Evolutionary conservation across 2,329 filamentous ascomycete species (phyloP).

Genomic region (Fusarium goolgardi): DNA sequence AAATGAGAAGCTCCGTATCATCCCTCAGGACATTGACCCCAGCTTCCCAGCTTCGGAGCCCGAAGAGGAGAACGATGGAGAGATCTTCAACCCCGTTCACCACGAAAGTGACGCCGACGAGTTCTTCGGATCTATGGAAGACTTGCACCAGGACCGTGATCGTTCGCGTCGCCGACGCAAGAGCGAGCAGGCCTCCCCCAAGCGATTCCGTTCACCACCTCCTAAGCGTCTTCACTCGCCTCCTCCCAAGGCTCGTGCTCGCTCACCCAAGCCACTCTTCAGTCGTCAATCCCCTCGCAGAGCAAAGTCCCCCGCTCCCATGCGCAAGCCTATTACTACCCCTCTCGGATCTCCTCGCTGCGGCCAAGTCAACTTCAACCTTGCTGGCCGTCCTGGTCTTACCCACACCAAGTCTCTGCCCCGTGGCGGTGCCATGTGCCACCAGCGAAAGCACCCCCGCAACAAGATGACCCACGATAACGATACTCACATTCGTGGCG

Average conservation of each 20-base stretch:
- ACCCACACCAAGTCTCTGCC: constrained; percentile 89
- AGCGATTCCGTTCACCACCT: constrained; percentile 59
- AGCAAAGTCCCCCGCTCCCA: constrained; percentile 77
- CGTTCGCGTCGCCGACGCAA: constrained; percentile 61
- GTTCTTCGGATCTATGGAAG: constrained; percentile 78
- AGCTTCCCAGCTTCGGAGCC: constrained; percentile 96
- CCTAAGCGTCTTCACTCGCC: constrained; percentile 53
- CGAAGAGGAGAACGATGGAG: constrained; percentile 84
- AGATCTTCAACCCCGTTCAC: constrained; percentile 67
- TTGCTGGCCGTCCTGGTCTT: constrained; percentile 70
- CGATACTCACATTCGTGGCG: constrained; percentile 82
- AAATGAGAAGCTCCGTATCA: constrained; percentile 80
- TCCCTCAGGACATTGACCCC: constrained; percentile 97
- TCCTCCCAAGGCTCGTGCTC: constrained; percentile 60
- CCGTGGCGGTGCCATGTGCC: constrained; percentile 78
- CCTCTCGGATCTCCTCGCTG: constrained; percentile 56
- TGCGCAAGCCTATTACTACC: constrained; percentile 60
- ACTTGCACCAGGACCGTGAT: constrained; percentile 69
- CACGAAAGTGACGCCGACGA: constrained; percentile 75
- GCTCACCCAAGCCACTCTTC: constrained; percentile 67
- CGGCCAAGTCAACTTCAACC: constrained; percentile 53
- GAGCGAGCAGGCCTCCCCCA: constrained; percentile 60
- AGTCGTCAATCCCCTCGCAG: constrained; percentile 77
- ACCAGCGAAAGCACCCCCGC: constrained; percentile 60
- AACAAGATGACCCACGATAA: constrained; percentile 50